A percentile compares a stretch with the other conserved stretches of the same genome.
phyloP scores from a whole-genome alignment of 768 basidiomycete species.

The Mycena floridula region DNA sequence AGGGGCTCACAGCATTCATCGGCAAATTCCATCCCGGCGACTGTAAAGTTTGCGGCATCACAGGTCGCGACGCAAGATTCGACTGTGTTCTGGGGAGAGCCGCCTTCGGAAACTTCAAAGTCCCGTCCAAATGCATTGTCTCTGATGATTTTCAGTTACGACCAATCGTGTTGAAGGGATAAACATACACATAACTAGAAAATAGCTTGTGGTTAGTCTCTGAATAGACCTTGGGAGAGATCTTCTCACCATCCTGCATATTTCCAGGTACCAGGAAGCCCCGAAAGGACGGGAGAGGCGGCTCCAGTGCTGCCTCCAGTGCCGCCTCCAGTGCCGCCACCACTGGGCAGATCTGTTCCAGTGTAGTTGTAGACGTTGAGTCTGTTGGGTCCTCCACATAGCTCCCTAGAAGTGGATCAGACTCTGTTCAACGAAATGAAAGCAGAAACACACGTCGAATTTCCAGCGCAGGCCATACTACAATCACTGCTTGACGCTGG shows the following conservation, averaged over 20 bases:
- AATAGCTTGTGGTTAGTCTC: too few relatives aligned
- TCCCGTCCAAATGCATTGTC: constrained; percentile 65
- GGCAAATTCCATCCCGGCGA: constrained; percentile 68
- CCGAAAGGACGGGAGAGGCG: constrained; percentile 40
- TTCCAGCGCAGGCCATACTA: constrained; percentile 54
- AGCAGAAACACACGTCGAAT: constrained; percentile 44
- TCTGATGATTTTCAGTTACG: constrained; percentile 20
- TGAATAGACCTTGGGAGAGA: too few relatives aligned
- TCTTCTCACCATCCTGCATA: constrained; percentile 61
- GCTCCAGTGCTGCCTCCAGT: constrained; percentile 27
- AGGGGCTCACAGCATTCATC: constrained; percentile 42
- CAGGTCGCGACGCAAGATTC: constrained; percentile 61
- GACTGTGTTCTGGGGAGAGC: constrained; percentile 39
- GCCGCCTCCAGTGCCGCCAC: constrained; percentile 31
- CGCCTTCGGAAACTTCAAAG: constrained; percentile 36
- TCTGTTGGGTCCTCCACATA: constrained; percentile 70
- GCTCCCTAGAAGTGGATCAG: too few relatives aligned
- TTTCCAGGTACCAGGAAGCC: constrained; percentile 50
- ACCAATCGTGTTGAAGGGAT: constrained; percentile 8
- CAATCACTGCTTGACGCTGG: constrained; percentile 47
- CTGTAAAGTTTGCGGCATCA: constrained; percentile 43
- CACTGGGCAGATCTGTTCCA: constrained; percentile 42
- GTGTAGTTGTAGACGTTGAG: constrained; percentile 69
- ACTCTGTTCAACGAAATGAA: constrained; percentile 2
- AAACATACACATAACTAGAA: constrained; percentile 58